Evolutionary conservation across 2,329 filamentous ascomycete species (phyloP).

Genomic region (Phyllosticta ampelicida): DNA sequence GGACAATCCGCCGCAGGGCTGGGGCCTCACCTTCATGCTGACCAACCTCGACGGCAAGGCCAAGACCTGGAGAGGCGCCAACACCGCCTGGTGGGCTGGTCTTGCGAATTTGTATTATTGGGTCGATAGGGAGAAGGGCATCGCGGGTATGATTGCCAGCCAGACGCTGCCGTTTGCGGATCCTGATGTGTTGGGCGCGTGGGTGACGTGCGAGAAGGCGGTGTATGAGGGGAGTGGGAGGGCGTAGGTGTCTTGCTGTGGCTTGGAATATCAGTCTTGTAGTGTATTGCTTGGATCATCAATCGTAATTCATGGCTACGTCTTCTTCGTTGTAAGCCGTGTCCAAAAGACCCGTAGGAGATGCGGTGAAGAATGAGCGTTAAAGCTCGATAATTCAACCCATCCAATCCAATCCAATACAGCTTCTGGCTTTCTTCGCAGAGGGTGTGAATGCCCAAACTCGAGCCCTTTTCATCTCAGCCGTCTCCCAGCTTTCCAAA

Average conservation of each 20-base stretch:
- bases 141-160: slow-evolving; percentile 32
- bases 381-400: too few relatives aligned
- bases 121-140: slow-evolving; percentile 48
- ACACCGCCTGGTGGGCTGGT: slow-evolving; percentile 48
- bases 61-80: slow-evolving; percentile 12
- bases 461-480: too few relatives aligned
- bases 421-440: too few relatives aligned
- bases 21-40: slow-evolving; percentile 51
- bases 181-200: slow-evolving; percentile 22
- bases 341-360: neutral
- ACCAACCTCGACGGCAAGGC: slow-evolving; percentile 19
- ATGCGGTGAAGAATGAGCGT: too few relatives aligned
- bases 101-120: slow-evolving; percentile 53
- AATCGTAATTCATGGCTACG: neutral
- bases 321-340: neutral
- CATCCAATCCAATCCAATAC: too few relatives aligned
- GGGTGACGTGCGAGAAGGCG: slow-evolving; percentile 25
- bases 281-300: neutral
- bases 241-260: neutral
- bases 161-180: slow-evolving; percentile 28
- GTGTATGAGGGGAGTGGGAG: slow-evolving; percentile 22
- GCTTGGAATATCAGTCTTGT: neutral
- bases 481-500: neutral
- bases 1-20: slow-evolving; percentile 49
- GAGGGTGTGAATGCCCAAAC: too few relatives aligned